phyloP scores from a whole-genome alignment of 2,329 filamentous ascomycete genomes.

The Paracoccidioides brasiliensis region DNA sequence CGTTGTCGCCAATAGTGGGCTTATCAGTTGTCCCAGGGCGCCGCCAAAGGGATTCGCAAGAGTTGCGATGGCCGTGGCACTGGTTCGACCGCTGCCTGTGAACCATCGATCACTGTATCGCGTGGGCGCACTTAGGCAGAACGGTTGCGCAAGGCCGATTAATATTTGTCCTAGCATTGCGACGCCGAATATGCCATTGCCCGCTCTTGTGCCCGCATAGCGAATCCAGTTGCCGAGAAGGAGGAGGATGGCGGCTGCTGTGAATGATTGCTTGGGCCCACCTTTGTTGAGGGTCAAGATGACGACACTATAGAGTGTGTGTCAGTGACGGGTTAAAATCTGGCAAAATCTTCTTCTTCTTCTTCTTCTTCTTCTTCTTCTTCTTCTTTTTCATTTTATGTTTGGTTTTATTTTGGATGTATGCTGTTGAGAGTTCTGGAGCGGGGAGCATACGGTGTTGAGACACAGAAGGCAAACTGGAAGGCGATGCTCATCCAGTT shows the following conservation, averaged over 20 bases:
- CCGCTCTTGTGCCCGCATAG: slow-evolving; percentile 53
- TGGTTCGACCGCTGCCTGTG: slow-evolving; percentile 66
- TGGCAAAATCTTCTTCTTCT: not conserved
- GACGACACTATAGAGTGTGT: slow-evolving; percentile 32
- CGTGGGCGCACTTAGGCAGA: slow-evolving; percentile 78
- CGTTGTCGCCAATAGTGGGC: slow-evolving; percentile 58
- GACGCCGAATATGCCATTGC: slow-evolving; percentile 51
- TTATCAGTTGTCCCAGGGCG: slow-evolving; percentile 74
- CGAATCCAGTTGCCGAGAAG: slow-evolving; percentile 85
- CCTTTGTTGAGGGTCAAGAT: slow-evolving; percentile 64
- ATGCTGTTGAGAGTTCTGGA: no score
- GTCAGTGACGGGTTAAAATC: not conserved
- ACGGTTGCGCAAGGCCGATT: slow-evolving; percentile 79
- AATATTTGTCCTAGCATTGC: slow-evolving; percentile 88
- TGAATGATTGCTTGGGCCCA: slow-evolving; percentile 66
- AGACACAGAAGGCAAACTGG: slow-evolving; percentile 66
- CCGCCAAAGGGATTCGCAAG: slow-evolving; percentile 84
- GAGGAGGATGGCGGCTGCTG: slow-evolving; percentile 58
- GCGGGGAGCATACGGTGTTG: slow-evolving; percentile 42
- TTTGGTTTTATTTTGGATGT: slow-evolving; percentile 10
- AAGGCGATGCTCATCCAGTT: slow-evolving; percentile 91
- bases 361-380: not conserved
- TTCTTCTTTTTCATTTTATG: not conserved
- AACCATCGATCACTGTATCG: slow-evolving; percentile 94
- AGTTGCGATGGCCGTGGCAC: slow-evolving; percentile 72